Base-by-base conservation (phyloP, 192 early-diverging fungal species). In the Podila verticillata region DNA sequence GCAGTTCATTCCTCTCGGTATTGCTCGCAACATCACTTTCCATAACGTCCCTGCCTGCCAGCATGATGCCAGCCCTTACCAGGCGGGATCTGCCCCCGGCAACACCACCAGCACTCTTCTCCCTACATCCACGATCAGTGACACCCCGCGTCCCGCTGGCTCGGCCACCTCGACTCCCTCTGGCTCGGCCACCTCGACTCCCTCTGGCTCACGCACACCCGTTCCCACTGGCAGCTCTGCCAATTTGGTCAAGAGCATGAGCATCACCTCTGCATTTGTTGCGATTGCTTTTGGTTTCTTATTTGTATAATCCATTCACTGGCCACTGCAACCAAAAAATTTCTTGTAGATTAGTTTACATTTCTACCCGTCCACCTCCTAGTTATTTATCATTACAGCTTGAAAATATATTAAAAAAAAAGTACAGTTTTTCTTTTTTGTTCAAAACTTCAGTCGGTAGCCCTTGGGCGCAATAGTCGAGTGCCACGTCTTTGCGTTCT, bases 401-500 rank as follows among this genome's bases (percentile, higher is more conserved):
- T 12, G 13, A 39, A 36, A 36, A 9, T 3, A 9, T 36, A 9
- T 36, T 9, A 36, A 36, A 2, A 35, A 3, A 8, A 35, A 35
- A 39, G 13, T 12, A 8, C 9, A 39, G 35, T 12, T 39, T 12
- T 61, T 7, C 22, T 19, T 30, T 0, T 61, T 10, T 22, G 0
- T 13, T 59, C 57, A 72, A 68, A 80, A 68, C 70, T 72, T 80
- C 29, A 80, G 62, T 13, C 66, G 58, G 13, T 72, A 80, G 28
- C 70, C 77, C 44, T 66, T 80, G 29, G 77, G 77, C 1, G 61
- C 73, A 35, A 90, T 90, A 12, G 59, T 65, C 5, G 86, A 83
- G 3, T 69, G 68, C 86, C 86, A 93, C 48, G 82, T 73, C 47
- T 75, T 66, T 15, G 91, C 91, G 15, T 82, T 84, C 83, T 93